Evolutionary conservation across 148 eudicot genomes (phyloP), one percentile per base, ranked within the genome.

Genomic region (Vaccinium corymbosum): DNA sequence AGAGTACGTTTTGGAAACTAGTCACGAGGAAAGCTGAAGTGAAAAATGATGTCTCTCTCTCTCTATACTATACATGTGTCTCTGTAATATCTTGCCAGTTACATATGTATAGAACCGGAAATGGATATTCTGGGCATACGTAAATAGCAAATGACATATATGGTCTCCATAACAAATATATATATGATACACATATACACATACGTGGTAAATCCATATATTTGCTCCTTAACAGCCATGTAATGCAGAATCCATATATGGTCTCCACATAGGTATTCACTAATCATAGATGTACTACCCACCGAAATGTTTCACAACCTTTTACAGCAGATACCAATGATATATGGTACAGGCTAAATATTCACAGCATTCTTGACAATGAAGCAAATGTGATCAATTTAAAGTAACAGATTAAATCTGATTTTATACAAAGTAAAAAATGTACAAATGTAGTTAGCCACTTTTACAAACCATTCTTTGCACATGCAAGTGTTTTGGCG

Each of bases 1-100:
- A 86, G 98, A 94, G n/a, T 95, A 95, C 86, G 94, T 95, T 57
- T 71, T 86, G 80, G 97, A 95, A 90, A 94, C 98, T 59, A 92
- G 89, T 81, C 91, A 88, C 42, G 89, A 80, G 42, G 87, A 90
- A 87, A 85, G 42, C 55, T 83, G 89, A 88, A 88, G 68, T 80
- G 88, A 48, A 75, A 51, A 70, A 15, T 25, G 42, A 64, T 64
- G 3, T 59, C 83, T 59, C 12, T 59, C 7, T 38, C 32, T 76
- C 56, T 76, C 56, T 76, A 5, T 13, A 29, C 42, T 27, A 12
- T 61, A 16, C 25, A 64, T 0, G 13, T 27, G 17, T 10, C 35
- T 29, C 8, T 35, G 9, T 4, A 87, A 46, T 59, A 20, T 20
- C 12, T 57, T 57, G 70, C 6, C 12, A 59, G 48, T 11, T 42